Conservation (phyloP, 176 grass and related monocot species). For the Sorghum bicolor region Sorghum_bicolor_NCBIv3 NC_012875.2:56704501-56705000, state of each 20-base stretch:
- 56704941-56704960: neutral
- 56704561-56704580: constrained; percentile 1
- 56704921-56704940: neutral
- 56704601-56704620: constrained; percentile 12
- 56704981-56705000: neutral
- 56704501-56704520: neutral
- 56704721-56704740: neutral
- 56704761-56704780: neutral
- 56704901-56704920: neutral
- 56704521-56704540: constrained; percentile 16
- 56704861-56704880: neutral
- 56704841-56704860: neutral
- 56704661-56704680: neutral
- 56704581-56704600: neutral
- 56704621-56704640: neutral
- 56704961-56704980: neutral
- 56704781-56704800: neutral
- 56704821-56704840: neutral
- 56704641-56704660: neutral
- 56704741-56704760: neutral
- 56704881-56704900: neutral
- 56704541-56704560: neutral
- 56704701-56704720: neutral
- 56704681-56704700: neutral
- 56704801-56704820: neutral